Evolutionary conservation across 2,329 filamentous ascomycete genomes (phyloP).

Genomic region (Dendryphion nanum): DNA sequence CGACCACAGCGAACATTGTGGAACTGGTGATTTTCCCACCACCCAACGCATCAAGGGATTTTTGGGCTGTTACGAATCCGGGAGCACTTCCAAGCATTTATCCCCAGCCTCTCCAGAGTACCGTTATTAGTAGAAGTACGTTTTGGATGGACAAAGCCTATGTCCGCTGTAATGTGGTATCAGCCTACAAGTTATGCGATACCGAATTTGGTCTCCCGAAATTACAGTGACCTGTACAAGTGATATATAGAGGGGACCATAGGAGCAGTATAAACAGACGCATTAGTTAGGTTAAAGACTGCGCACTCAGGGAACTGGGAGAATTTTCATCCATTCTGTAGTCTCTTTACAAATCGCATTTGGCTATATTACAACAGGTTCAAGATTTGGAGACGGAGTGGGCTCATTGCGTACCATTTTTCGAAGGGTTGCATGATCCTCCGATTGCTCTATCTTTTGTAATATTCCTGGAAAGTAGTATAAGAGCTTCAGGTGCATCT

Average conservation of each 20-base stretch:
- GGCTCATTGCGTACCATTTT: conserved; percentile 6
- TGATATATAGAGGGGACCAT: not conserved
- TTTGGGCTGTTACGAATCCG: conserved; percentile 11
- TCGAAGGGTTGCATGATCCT: conserved; percentile 6
- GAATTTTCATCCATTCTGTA: not conserved
- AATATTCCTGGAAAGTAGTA: conserved; percentile 1
- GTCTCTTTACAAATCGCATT: not conserved
- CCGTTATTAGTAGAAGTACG: conserved; percentile 6
- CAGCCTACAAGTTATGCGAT: conserved; percentile 7
- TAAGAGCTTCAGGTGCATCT: not conserved
- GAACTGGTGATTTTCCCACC: conserved; percentile 9
- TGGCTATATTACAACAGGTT: conserved; percentile 7
- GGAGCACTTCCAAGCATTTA: conserved; percentile 6
- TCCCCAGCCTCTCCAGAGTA: conserved; percentile 2
- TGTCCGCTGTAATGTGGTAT: conserved; percentile 6
- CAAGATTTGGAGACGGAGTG: conserved; percentile 6
- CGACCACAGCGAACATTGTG: conserved; percentile 3
- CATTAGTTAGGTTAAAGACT: not conserved
- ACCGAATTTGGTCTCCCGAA: not conserved
- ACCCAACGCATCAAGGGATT: conserved; percentile 3
- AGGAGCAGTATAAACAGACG: not conserved
- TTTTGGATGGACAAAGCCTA: conserved; percentile 10
- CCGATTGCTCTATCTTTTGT: conserved; percentile 6
- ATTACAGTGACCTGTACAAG: not conserved
- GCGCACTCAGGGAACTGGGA: not conserved